Evolutionary conservation across 2,329 filamentous ascomycete species (phyloP).

Genomic region (Fusarium paranaense): DNA sequence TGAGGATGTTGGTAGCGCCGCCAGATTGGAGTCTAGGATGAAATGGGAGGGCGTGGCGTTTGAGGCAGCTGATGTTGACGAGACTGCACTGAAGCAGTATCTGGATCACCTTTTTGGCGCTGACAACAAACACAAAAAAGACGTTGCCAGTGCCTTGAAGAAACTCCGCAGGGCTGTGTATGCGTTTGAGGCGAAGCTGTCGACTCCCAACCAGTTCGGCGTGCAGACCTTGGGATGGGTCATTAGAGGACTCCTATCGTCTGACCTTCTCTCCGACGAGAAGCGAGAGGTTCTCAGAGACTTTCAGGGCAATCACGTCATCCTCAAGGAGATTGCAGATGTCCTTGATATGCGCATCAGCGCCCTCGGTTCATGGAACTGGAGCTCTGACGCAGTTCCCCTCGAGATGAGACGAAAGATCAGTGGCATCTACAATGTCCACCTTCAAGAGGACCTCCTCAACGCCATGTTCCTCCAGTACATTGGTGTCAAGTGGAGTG

Average conservation of each 20-base stretch:
- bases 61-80: constrained; percentile 52
- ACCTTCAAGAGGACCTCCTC: constrained; percentile 64
- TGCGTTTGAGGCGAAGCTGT: constrained; percentile 47
- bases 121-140: constrained; percentile 38
- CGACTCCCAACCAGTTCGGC: constrained; percentile 51
- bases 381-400: constrained; percentile 53
- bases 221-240: constrained; percentile 50
- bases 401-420: constrained; percentile 61
- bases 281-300: constrained; percentile 56
- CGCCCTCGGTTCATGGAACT: constrained; percentile 59
- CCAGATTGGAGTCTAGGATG: constrained; percentile 52
- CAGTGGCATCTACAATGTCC: constrained; percentile 60
- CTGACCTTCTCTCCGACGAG: constrained; percentile 58
- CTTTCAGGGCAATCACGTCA: constrained; percentile 54
- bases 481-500: constrained; percentile 60
- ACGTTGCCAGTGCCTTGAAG: constrained; percentile 40
- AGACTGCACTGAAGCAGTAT: constrained; percentile 52
- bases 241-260: constrained; percentile 56
- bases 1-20: constrained; percentile 54
- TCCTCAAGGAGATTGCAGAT: constrained; percentile 62
- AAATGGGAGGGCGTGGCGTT: constrained; percentile 61
- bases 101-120: constrained; percentile 55
- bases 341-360: constrained; percentile 64
- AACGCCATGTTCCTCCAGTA: constrained; percentile 64
- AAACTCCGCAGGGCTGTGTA: constrained; percentile 44